A percentile compares a stretch with the other conserved stretches of the same genome.
These are phyloP conservation scores for Paramyrothecium roridum DNA, from an alignment of 2,329 filamentous ascomycete genomes.

Conservation along the genomic window DNA sequence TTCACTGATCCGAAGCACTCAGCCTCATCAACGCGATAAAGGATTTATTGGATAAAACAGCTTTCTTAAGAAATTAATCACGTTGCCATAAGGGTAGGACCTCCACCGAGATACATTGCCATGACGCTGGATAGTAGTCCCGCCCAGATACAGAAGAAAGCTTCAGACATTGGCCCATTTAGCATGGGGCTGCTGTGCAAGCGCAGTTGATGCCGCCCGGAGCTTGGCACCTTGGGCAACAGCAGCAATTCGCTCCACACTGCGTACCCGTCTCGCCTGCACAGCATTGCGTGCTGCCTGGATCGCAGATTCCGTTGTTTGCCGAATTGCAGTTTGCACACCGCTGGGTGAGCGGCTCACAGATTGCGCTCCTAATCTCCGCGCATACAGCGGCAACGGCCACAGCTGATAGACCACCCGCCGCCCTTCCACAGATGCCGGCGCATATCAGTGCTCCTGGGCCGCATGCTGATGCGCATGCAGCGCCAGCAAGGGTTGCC, in stretches of 20 bases:
- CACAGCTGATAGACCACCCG: background rate
- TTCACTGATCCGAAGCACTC: background rate
- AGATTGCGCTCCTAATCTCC: background rate
- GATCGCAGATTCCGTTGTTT: background rate
- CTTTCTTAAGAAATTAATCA: background rate
- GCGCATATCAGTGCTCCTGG: background rate
- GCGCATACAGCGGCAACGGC: background rate
- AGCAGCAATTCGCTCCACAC: background rate
- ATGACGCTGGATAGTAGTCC: background rate
- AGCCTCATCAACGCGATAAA: background rate
- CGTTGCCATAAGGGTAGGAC: background rate
- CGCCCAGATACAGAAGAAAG: background rate
- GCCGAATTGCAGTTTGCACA: background rate
- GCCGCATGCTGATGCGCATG: background rate
- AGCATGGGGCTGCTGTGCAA: background rate
- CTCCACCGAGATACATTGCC: background rate
- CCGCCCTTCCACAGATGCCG: background rate
- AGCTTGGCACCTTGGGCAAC: background rate
- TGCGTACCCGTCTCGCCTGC: background rate
- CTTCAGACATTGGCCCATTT: background rate
- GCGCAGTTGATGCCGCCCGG: background rate
- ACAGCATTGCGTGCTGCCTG: background rate
- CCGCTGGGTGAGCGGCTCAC: background rate
- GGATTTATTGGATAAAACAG: background rate
- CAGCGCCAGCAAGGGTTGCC: background rate